Base-by-base conservation (phyloP, 2,329 filamentous ascomycete genomes). In the Trichoderma sp. region DNA sequence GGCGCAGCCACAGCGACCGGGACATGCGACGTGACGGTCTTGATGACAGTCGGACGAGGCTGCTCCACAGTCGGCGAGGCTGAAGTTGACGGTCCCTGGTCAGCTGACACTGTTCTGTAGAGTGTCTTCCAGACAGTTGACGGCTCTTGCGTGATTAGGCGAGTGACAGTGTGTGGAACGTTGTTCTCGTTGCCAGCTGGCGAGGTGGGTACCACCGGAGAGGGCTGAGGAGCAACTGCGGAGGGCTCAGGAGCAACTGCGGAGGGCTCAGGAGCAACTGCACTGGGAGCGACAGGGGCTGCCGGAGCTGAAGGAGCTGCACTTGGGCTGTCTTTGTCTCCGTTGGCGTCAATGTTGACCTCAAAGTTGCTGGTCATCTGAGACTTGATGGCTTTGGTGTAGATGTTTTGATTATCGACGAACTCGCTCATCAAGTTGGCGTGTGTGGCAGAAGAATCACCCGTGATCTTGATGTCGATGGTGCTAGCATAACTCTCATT, bases 301-400 rank as follows among this genome's bases (percentile, higher is more conserved):
- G 15, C 15, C 4, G 39, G 39, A n/a, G 39, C 39, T 39, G 28
- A 15, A 15, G 70, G 72, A 34, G 71, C 32, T 23, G 66, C 47
- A 53, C 68, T 23, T 12, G 67, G 50, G 34, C 76, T 74, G 73
- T 75, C 47, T 43, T 62, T 73, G 13, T 74, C 74, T 12, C 75
- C 71, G 17, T 71, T 55, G 55, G 71, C 77, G 47, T 79, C 76
- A 26, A 86, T 79, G 39, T 79, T 74, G 69, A 88, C 84, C 66
- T 84, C 79, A 74, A 84, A 88, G 76, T 82, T 81, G 73, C 79
- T 82, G 39, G 74, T 72, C 77, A 87, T 83, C 79, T 88, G 85
- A 4, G 76, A 76, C 72, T 82, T 76, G 73, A 87, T 83, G 58
- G 83, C 86, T 30, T 81, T 82, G 69, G 76, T 78, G 76, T 83